Conservation (phyloP, 1,284 basidiomycete species). For the Apiotrichum akiyoshidainum region DNA sequence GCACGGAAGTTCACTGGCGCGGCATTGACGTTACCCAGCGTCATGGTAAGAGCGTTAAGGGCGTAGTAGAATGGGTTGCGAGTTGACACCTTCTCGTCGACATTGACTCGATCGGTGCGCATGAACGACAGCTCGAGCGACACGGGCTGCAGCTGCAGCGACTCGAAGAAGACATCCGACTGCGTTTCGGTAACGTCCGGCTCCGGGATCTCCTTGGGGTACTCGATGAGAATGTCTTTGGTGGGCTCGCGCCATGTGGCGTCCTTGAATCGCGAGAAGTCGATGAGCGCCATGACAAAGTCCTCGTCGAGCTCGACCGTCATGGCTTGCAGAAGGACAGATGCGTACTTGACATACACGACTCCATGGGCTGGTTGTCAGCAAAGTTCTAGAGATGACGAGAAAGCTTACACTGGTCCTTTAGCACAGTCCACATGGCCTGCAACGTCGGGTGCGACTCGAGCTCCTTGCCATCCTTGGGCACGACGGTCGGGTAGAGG, state of each 20-base stretch:
- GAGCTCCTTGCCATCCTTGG: slow-evolving; percentile 72
- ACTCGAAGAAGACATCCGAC: slow-evolving; percentile 89
- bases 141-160: slow-evolving; percentile 94
- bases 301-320: slow-evolving; percentile 97
- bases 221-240: slow-evolving; percentile 74
- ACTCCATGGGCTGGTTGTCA: slow-evolving; percentile 69
- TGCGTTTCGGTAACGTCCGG: slow-evolving; percentile 59
- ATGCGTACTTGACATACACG: slow-evolving; percentile 94
- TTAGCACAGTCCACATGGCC: slow-evolving; percentile 80
- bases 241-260: slow-evolving; percentile 75
- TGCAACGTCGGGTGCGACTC: slow-evolving; percentile 90
- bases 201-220: slow-evolving; percentile 74
- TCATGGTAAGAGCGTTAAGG: slow-evolving; percentile 93
- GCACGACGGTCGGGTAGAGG: slow-evolving; percentile 87
- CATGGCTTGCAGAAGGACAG: slow-evolving; percentile 87
- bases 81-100: slow-evolving; percentile 76
- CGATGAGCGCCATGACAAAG: slow-evolving; percentile 86
- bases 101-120: slow-evolving; percentile 88
- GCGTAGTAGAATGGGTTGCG: slow-evolving; percentile 91
- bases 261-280: slow-evolving; percentile 88
- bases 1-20: slow-evolving; percentile 95
- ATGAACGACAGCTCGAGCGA: slow-evolving; percentile 92
- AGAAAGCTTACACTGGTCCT: slow-evolving; percentile 72
- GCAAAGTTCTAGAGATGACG: not conserved
- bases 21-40: slow-evolving; percentile 94